Conservation (phyloP, 2,329 filamentous ascomycete genomes). For the Biscogniauxia mediterranea region DNA sequence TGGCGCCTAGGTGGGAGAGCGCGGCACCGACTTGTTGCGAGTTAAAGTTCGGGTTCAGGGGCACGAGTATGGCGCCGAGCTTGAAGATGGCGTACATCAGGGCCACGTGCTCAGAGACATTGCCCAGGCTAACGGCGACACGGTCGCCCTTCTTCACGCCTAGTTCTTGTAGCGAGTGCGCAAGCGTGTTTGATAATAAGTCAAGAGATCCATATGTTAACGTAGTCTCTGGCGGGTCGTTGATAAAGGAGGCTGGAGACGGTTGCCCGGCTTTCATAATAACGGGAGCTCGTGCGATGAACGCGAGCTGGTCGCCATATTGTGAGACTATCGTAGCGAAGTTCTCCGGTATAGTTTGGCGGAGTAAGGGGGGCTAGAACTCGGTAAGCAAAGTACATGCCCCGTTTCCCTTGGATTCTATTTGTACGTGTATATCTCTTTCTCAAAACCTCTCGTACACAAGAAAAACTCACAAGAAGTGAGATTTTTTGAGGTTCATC, state of each 20-base stretch:
- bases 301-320: constrained; percentile 62
- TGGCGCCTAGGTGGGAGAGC: constrained; percentile 69
- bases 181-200: constrained; percentile 70
- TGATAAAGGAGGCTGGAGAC: constrained; percentile 26
- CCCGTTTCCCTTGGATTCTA: not conserved
- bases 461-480: not conserved
- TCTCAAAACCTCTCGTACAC: not conserved
- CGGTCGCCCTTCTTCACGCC: constrained; percentile 81
- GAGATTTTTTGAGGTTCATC: too few species aligned
- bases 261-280: constrained; percentile 16
- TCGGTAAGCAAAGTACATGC: constrained; percentile 8
- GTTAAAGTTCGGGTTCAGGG: constrained; percentile 89
- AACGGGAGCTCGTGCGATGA: constrained; percentile 50
- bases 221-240: constrained; percentile 61
- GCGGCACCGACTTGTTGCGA: constrained; percentile 74
- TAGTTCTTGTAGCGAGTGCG: constrained; percentile 63
- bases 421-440: not conserved
- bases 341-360: constrained; percentile 69
- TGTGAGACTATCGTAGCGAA: constrained; percentile 63
- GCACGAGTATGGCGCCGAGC: constrained; percentile 90
- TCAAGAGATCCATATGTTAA: constrained; percentile 78
- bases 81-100: constrained; percentile 91
- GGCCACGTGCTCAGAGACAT: constrained; percentile 78
- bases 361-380: constrained; percentile 61
- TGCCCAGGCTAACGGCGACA: constrained; percentile 84